Evolutionary conservation across 2,329 filamentous ascomycete species (phyloP).

Genomic region (Nannizziopsis barbatae): DNA sequence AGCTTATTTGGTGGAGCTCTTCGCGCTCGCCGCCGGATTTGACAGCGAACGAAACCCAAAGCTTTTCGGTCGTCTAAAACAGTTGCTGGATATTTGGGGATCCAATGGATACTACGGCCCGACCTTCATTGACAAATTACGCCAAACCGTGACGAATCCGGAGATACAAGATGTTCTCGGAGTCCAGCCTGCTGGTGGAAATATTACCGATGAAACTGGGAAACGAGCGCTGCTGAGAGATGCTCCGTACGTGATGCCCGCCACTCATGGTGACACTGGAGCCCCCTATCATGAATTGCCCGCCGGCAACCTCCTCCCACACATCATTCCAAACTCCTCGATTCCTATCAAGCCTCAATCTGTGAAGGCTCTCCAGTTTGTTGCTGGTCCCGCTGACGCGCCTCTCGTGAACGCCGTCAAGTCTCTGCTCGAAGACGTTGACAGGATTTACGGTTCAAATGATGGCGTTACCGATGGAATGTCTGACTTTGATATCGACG

Average conservation of each 20-base stretch:
- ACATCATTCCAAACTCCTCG: slow-evolving; percentile 64
- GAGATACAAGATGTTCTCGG: slow-evolving; percentile 25
- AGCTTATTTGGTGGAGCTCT: slow-evolving; percentile 51
- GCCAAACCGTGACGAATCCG: slow-evolving; percentile 44
- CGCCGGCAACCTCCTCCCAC: slow-evolving; percentile 67
- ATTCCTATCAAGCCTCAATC: slow-evolving; percentile 60
- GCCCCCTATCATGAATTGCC: slow-evolving; percentile 73
- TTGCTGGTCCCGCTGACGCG: slow-evolving; percentile 56
- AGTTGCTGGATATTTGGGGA: slow-evolving; percentile 61
- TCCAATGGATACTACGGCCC: slow-evolving; percentile 51
- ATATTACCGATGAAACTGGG: slow-evolving; percentile 25
- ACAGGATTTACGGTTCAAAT: slow-evolving; percentile 53
- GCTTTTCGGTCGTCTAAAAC: slow-evolving; percentile 52
- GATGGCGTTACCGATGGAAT: slow-evolving; percentile 40
- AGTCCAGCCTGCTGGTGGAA: slow-evolving; percentile 21
- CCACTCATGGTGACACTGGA: slow-evolving; percentile 62
- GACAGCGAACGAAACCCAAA: slow-evolving; percentile 51
- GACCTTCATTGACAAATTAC: slow-evolving; percentile 48
- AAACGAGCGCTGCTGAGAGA: slow-evolving; percentile 38
- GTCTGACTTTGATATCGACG: slow-evolving; percentile 54
- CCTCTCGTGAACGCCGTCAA: slow-evolving; percentile 58
- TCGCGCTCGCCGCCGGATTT: slow-evolving; percentile 43
- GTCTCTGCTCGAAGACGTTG: slow-evolving; percentile 56
- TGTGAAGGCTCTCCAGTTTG: slow-evolving; percentile 61
- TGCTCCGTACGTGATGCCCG: slow-evolving; percentile 58